Evolutionary conservation across 108 stramenopile species (phyloP), one percentile per base, ranked within the genome.

Genomic region (Pseudonitzschia multiseries): DNA sequence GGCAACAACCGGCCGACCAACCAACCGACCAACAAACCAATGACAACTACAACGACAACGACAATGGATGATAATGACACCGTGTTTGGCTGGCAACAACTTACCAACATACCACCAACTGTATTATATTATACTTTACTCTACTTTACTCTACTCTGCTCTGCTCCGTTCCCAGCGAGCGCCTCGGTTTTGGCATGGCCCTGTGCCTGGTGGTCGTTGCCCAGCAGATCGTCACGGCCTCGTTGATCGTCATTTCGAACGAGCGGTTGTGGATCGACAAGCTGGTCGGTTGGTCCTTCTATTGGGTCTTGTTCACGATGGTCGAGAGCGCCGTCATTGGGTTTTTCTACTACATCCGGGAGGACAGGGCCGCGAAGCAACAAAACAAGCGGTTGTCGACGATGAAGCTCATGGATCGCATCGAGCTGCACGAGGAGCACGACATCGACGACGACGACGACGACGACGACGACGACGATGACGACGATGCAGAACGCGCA

Each of bases 151-250:
- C 36, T n/a, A 36, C 36, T 36, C 36, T 36, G n/a, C n/a, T 36
- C 6, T 6, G 36, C 6, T 36, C 4, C 36, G 6, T 48, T 18
- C 18, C 4, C 46, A 48, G 46, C 9, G 77, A 78, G 43, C 52
- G 77, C 12, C 43, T 78, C 10, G 52, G 53, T 3, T 78, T 43
- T 61, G 77, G 72, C 8, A 73, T 78, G 71, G 64, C 77, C 9
- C 48, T 78, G 1, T 13, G 48, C 8, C 43, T 78, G 1, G 77
- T 78, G 17, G 48, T 78, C 26, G 77, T 73, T 12, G 77, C 77
- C 29, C 77, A 78, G 26, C 71, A 73, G 31, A 78, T 78, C 17
- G 56, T 73, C 3, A 78, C 77, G 20, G 17, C n/a, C 28, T 52
- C 24, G 4, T 60, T 68, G n/a, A 32, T 73, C 21, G 66, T 66